Evolutionary conservation across 176 grass and related monocot genomes (phyloP).

Genomic region (Zoysia japonica): DNA sequence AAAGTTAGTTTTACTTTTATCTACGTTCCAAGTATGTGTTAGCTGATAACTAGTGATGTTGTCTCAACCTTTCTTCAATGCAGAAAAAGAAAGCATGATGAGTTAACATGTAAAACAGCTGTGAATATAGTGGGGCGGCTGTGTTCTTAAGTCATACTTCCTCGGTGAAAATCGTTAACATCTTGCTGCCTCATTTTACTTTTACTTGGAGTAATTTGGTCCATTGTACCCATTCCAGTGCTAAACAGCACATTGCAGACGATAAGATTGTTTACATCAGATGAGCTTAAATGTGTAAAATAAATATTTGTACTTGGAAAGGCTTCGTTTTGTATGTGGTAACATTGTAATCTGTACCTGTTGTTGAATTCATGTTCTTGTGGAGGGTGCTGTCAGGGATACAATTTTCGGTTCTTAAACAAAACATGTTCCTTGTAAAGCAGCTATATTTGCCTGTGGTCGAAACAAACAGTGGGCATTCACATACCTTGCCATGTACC

Average conservation of each 20-base stretch:
- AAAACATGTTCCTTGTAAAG: neutral
- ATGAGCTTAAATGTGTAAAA: conserved; percentile 39
- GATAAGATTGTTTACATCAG: conserved; percentile 28
- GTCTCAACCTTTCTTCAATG: conserved; percentile 21
- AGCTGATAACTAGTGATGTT: neutral
- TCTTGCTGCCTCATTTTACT: conserved; percentile 41
- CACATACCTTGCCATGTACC: neutral
- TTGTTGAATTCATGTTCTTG: neutral
- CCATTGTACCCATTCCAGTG: conserved; percentile 36
- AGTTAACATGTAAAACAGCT: conserved; percentile 31
- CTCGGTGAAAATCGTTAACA: conserved; percentile 17
- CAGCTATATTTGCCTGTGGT: neutral
- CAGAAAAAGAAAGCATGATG: conserved; percentile 53
- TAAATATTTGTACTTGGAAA: conserved; percentile 41
- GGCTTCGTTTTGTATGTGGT: conserved; percentile 30
- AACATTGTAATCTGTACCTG: neutral
- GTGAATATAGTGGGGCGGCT: conserved; percentile 37
- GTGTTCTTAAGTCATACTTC: conserved; percentile 6
- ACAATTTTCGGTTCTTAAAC: neutral
- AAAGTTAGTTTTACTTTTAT: neutral
- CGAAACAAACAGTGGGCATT: no score
- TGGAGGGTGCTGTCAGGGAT: conserved; percentile 12
- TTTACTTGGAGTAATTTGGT: conserved; percentile 43
- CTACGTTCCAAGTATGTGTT: neutral
- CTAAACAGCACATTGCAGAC: conserved; percentile 36